Percentiles rank a stretch among this genome's conserved stretches.
phyloP scores from a whole-genome alignment of 2,329 filamentous ascomycete genomes.

The Parafenestella ontariensis region DNA sequence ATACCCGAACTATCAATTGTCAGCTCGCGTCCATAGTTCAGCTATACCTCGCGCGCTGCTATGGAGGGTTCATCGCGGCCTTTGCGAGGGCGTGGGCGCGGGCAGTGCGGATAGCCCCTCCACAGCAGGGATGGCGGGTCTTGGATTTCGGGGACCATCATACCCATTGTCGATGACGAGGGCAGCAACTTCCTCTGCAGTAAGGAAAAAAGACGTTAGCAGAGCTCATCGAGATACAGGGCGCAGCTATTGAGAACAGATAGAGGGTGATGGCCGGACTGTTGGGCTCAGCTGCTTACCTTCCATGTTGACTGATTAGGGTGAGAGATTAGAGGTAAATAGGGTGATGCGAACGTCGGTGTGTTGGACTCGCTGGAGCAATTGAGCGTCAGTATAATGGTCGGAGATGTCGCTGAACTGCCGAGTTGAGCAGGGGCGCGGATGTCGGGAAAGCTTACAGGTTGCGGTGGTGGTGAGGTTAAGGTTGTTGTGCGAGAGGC shows the following conservation, averaged over 20 bases:
- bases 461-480: conserved; percentile 42
- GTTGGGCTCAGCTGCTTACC: conserved; percentile 63
- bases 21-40: conserved; percentile 42
- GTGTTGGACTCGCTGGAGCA: conserved; percentile 39
- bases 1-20: conserved; percentile 86
- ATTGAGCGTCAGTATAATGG: conserved; percentile 38
- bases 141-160: conserved; percentile 58
- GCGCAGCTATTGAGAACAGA: conserved; percentile 26
- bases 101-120: conserved; percentile 44
- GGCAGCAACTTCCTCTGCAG: conserved; percentile 98
- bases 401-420: conserved; percentile 26
- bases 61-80: conserved; percentile 28
- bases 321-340: conserved; percentile 46
- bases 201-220: conserved; percentile 42
- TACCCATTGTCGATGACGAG: conserved; percentile 99
- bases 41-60: conserved; percentile 29
- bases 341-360: conserved; percentile 40
- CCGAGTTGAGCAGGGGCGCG: conserved; percentile 36
- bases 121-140: conserved; percentile 45
- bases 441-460: conserved; percentile 43
- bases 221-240: conserved; percentile 40
- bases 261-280: conserved; percentile 16
- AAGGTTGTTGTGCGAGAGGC: conserved; percentile 49
- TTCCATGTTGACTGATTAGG: conserved; percentile 65
- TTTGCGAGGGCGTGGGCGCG: conserved; percentile 28